These are phyloP conservation scores for Larix kaempferi DNA, from an alignment of 75 land plant genomes.

Conservation along the genomic window DNA sequence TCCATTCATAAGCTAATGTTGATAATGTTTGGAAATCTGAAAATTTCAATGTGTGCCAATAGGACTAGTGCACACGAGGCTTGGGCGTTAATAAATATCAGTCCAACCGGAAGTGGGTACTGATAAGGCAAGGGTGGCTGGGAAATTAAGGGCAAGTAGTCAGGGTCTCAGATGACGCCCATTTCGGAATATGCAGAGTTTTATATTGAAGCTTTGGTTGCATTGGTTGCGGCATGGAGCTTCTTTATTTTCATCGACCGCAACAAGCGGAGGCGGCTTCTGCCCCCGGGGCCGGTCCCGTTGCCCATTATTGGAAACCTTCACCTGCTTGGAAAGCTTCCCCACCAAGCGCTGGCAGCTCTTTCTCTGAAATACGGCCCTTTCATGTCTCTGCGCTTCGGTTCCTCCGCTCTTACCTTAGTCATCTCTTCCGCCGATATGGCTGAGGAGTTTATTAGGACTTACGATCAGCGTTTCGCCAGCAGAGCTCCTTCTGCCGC, in stretches of 20 bases:
- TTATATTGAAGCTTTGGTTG: background rate
- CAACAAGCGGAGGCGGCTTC: background rate
- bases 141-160: too few relatives aligned
- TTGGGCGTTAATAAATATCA: too few relatives aligned
- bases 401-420: background rate
- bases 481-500: background rate
- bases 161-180: too few relatives aligned
- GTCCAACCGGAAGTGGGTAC: too few relatives aligned
- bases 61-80: too few relatives aligned
- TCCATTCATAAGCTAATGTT: too few relatives aligned
- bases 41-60: too few relatives aligned
- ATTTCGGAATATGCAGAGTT: background rate
- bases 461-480: slow-evolving; percentile 12
- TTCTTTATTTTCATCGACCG: background rate
- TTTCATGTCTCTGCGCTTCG: background rate
- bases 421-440: background rate
- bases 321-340: slow-evolving; percentile 6
- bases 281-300: slow-evolving; percentile 9
- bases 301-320: slow-evolving; percentile 15
- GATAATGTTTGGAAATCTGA: too few relatives aligned
- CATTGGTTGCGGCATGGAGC: background rate
- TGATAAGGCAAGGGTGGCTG: too few relatives aligned
- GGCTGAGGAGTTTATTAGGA: slow-evolving; percentile 12
- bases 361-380: background rate
- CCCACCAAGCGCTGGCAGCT: background rate